Evolutionary conservation across 2,329 filamentous ascomycete genomes (phyloP).

Genomic region (Calonectria crousiana): DNA sequence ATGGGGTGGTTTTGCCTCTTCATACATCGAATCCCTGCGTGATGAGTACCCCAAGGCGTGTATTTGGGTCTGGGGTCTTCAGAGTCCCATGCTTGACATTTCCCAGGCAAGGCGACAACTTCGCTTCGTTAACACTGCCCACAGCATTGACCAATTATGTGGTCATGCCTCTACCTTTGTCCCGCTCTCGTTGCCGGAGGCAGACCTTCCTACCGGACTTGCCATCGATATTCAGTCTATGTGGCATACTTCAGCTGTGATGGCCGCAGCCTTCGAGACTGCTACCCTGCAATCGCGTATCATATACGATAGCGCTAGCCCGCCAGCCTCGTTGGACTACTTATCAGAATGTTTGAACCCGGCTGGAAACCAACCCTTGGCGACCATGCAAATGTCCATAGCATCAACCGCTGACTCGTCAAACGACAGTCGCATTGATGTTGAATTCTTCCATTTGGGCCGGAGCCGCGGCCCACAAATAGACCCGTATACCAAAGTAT

Average conservation of each 20-base stretch:
- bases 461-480: constrained; percentile 16
- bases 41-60: constrained; percentile 93
- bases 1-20: constrained; percentile 82
- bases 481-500: constrained; percentile 40
- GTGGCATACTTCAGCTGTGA: constrained; percentile 86
- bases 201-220: constrained; percentile 67
- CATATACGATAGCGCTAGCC: constrained; percentile 55
- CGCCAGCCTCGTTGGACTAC: constrained; percentile 66
- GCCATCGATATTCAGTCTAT: constrained; percentile 71
- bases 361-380: constrained; percentile 84
- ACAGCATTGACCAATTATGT: constrained; percentile 76
- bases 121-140: constrained; percentile 79
- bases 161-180: constrained; percentile 82
- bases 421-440: constrained; percentile 45
- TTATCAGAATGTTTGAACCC: constrained; percentile 77
- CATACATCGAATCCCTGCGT: constrained; percentile 80
- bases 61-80: constrained; percentile 88
- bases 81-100: constrained; percentile 68
- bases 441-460: constrained; percentile 49
- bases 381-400: constrained; percentile 77
- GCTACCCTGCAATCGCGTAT: constrained; percentile 82
- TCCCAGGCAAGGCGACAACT: constrained; percentile 65
- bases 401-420: constrained; percentile 46
- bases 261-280: constrained; percentile 82
- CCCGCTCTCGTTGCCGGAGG: constrained; percentile 76